Percentiles rank a stretch among this genome's conserved stretches.
These are phyloP conservation scores for Pestalotiopsis sp. DNA, from an alignment of 2,329 filamentous ascomycete species.

Conservation along the genomic window DNA sequence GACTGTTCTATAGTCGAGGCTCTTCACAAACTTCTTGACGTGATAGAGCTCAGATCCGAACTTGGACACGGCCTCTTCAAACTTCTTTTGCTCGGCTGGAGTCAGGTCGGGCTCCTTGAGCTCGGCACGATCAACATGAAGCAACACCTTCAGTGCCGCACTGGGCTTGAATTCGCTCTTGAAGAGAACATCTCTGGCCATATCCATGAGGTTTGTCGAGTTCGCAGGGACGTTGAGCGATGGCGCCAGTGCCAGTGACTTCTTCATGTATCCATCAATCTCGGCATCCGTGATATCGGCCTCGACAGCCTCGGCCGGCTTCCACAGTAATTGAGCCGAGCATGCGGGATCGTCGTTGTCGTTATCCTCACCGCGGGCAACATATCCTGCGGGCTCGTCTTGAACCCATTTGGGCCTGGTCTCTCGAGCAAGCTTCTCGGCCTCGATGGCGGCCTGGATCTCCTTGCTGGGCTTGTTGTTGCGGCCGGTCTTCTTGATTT, in stretches of 20 bases:
- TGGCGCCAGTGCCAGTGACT: conserved; percentile 61
- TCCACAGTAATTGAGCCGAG: conserved; percentile 77
- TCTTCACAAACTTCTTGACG: conserved; percentile 84
- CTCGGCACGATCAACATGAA: conserved; percentile 65
- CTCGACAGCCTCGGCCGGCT: conserved; percentile 62
- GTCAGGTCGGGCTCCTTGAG: conserved; percentile 85
- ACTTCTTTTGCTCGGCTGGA: conserved; percentile 79
- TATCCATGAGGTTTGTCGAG: conserved; percentile 86
- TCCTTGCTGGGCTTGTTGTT: conserved; percentile 79
- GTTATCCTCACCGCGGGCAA: conserved; percentile 78
- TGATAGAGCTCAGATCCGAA: conserved; percentile 87
- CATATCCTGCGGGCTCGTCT: conserved; percentile 85
- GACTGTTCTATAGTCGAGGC: conserved; percentile 74
- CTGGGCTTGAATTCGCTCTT: conserved; percentile 70
- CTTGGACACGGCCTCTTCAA: conserved; percentile 87
- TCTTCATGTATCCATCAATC: conserved; percentile 75
- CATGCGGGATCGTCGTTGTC: conserved; percentile 69
- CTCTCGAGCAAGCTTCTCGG: conserved; percentile 75
- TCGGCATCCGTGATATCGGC: conserved; percentile 50
- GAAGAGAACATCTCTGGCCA: conserved; percentile 74
- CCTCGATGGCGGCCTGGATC: conserved; percentile 74
- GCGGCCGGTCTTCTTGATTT: conserved; percentile 83
- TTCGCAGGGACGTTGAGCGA: conserved; percentile 65
- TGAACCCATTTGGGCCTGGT: conserved; percentile 90
- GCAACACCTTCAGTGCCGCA: conserved; percentile 68